A percentile compares a stretch with the other conserved stretches of the same genome.
Evolutionary conservation across 805 yeast genomes (phyloP).

Genomic region (Starmera quercuum): DNA sequence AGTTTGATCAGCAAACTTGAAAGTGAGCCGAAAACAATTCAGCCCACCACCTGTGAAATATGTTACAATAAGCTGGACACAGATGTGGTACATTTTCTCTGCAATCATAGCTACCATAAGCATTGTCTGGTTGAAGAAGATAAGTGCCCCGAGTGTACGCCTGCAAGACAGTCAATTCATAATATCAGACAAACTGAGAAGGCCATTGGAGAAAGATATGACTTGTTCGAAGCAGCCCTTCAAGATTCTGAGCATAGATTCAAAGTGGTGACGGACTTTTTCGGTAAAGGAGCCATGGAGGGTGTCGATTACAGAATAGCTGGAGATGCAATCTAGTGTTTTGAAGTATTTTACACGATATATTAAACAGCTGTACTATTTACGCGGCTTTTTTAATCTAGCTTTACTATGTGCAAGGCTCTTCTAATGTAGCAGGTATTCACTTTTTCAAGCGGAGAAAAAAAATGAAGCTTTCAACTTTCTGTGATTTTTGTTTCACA

Average conservation of each 20-base stretch:
- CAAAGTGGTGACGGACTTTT: conserved; percentile 68
- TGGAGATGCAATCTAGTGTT: no score
- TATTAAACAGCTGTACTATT: no score
- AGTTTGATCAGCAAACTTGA: conserved; percentile 43
- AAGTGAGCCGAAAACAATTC: conserved; percentile 30
- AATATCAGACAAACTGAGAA: conserved; percentile 53
- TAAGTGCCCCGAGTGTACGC: conserved; percentile 70
- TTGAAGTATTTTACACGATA: no score
- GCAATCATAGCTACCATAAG: conserved; percentile 83
- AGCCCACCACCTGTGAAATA: conserved; percentile 18
- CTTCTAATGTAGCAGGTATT: no score
- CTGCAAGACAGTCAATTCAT: conserved; percentile 60
- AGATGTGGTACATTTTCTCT: conserved; percentile 78
- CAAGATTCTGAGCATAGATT: conserved; percentile 50
- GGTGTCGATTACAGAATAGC: conserved; percentile 7
- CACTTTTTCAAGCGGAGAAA: no score
- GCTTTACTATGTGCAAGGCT: no score
- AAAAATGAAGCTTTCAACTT: no score
- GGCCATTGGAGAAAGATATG: conserved; percentile 53
- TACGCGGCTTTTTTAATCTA: no score
- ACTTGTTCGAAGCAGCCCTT: conserved; percentile 53
- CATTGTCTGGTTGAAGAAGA: conserved; percentile 56
- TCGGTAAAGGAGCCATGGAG: conserved; percentile 85
- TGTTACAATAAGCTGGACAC: conserved; percentile 45
- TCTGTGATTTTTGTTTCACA: no score